phyloP scores from a whole-genome alignment of 495 filamentous ascomycete genomes.

The Staphylotrichum tortipilum region DNA sequence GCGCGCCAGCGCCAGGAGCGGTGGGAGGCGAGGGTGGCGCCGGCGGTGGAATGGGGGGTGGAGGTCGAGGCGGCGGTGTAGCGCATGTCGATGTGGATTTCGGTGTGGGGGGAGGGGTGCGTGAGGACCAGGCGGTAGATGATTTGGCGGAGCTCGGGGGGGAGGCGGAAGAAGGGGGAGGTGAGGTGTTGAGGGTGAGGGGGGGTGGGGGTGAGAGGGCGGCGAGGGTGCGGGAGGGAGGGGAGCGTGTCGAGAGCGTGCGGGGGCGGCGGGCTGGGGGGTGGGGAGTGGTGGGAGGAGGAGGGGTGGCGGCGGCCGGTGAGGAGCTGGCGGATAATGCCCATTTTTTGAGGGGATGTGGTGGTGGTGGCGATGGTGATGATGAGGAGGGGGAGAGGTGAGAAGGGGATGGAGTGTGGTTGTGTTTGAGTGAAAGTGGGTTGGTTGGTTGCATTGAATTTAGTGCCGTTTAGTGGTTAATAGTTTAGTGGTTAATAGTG shows the following conservation, averaged over 20 bases:
- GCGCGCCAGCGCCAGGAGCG: constrained; percentile 15
- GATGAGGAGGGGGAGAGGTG: no score
- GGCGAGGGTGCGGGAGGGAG: constrained; percentile 4
- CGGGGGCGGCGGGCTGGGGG: background rate
- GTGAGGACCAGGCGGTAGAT: constrained; percentile 20
- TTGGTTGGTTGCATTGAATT: no score
- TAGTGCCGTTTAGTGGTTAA: no score
- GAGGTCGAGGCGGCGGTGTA: constrained; percentile 7
- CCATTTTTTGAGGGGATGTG: no score
- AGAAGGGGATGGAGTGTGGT: no score
- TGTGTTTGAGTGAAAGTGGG: no score
- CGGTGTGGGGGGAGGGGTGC: background rate
- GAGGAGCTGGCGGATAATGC: no score
- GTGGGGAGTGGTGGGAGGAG: no score
- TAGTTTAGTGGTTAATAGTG: no score
- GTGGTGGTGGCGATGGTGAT: no score
- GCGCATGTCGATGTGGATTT: constrained; percentile 18
- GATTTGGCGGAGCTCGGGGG: constrained; percentile 26
- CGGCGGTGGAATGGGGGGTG: constrained; percentile 10
- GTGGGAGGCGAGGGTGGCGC: background rate
- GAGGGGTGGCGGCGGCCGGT: background rate
- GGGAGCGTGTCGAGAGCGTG: constrained; percentile 13
- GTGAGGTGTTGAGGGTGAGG: constrained; percentile 4
- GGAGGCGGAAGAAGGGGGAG: constrained; percentile 36
- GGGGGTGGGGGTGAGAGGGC: constrained; percentile 1